Conservation (phyloP, 148 eudicot genomes). For the Rhododendron vialii region DNA sequence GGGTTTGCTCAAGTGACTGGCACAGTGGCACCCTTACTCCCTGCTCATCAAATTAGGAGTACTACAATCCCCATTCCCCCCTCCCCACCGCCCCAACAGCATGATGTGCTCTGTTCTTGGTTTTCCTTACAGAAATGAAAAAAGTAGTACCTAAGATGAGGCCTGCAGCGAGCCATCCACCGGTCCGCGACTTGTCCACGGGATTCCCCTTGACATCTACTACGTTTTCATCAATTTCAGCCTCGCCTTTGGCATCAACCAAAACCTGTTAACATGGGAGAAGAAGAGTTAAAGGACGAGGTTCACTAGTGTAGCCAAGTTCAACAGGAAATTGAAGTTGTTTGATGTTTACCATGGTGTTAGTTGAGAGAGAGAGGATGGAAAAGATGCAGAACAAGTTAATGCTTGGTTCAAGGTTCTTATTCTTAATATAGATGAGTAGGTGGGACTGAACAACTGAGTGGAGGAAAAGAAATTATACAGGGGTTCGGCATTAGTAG, state of each 20-base stretch:
- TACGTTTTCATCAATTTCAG: slow-evolving; percentile 22
- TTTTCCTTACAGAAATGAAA: background rate
- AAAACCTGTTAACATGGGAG: slow-evolving; percentile 42
- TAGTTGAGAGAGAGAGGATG: background rate
- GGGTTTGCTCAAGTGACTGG: background rate
- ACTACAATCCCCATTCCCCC: background rate
- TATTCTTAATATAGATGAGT: background rate
- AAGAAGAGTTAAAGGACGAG: background rate
- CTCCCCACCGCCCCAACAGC: too few relatives aligned
- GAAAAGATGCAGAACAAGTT: background rate
- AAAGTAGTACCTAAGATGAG: slow-evolving; percentile 68
- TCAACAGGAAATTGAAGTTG: background rate
- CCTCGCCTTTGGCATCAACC: slow-evolving; percentile 35
- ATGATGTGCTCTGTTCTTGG: background rate
- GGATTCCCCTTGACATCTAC: slow-evolving; percentile 76
- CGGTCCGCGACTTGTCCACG: slow-evolving; percentile 67
- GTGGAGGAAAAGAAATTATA: background rate
- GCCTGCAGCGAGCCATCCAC: slow-evolving; percentile 96
- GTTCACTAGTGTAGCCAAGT: background rate
- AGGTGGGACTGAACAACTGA: background rate
- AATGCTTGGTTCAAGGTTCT: background rate
- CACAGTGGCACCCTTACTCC: background rate
- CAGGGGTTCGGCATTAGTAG: background rate
- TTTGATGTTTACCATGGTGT: slow-evolving; percentile 5
- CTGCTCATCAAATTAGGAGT: background rate